A percentile compares a stretch with the other conserved stretches of the same genome.
phyloP scores from a whole-genome alignment of 257 asterid genomes.

The Solanum etuberosum region DNA sequence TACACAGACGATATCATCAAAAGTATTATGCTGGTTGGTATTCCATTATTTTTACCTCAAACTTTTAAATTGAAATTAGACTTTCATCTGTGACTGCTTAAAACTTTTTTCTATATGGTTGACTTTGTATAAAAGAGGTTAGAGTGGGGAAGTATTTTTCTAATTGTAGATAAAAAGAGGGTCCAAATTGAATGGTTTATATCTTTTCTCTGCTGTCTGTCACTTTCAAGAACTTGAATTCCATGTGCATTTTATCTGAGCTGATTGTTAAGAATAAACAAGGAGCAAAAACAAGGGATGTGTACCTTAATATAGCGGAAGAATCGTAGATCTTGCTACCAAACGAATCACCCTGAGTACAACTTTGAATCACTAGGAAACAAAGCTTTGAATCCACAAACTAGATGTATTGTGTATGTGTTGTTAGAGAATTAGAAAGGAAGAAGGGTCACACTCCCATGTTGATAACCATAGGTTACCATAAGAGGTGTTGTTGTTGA shows the following conservation, averaged over 20 bases:
- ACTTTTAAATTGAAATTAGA: background rate
- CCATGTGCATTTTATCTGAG: background rate
- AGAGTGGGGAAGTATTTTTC: background rate
- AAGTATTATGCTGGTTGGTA: conserved; percentile 28
- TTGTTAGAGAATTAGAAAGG: background rate
- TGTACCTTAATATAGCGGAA: background rate
- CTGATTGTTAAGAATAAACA: background rate
- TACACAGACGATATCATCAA: conserved; percentile 39
- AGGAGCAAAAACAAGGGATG: background rate
- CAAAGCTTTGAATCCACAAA: background rate
- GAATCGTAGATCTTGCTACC: background rate
- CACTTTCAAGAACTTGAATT: background rate
- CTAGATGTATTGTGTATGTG: background rate
- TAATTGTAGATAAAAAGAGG: background rate
- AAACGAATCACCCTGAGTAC: background rate
- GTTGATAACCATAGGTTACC: background rate
- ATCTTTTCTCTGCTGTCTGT: background rate
- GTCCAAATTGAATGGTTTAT: background rate
- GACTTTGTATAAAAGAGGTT: background rate
- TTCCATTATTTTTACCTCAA: background rate
- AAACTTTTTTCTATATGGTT: background rate
- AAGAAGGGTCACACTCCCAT: background rate
- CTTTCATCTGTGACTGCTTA: background rate
- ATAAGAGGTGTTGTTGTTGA: background rate
- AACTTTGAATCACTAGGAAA: background rate